Percentiles rank a stretch among this genome's conserved stretches.
Conservation (phyloP, 2,329 filamentous ascomycete genomes). For the Hypoxylon sp. region DNA sequence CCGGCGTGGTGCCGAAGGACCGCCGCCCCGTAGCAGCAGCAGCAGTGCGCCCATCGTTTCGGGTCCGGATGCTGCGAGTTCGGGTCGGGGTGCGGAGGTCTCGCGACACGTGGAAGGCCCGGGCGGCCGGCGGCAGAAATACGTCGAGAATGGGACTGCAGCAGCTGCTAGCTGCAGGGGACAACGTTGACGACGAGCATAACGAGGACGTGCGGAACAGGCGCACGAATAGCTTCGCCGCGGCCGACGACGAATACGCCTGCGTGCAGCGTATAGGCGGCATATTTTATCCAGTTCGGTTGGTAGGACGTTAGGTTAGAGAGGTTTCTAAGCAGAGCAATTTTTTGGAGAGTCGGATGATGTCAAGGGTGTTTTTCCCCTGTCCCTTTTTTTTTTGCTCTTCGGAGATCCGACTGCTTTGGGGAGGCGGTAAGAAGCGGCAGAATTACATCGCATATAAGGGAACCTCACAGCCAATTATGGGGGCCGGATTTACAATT, state of each 20-base stretch:
- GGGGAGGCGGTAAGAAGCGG: slow-evolving; percentile 11
- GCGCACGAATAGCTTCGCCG: slow-evolving; percentile 46
- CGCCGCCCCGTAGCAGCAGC: background rate
- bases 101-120: slow-evolving; percentile 26
- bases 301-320: background rate
- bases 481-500: slow-evolving; percentile 22
- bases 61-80: slow-evolving; percentile 3
- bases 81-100: slow-evolving; percentile 14
- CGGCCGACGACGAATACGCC: slow-evolving; percentile 45
- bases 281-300: slow-evolving; percentile 13
- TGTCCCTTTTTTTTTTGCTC: too few species aligned
- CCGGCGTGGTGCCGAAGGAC: slow-evolving; percentile 50
- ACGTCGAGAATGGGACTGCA: slow-evolving; percentile 48
- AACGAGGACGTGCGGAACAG: slow-evolving; percentile 37
- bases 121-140: slow-evolving; percentile 40
- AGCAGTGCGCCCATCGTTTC: background rate
- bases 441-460: slow-evolving; percentile 22
- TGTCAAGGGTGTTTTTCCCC: slow-evolving; percentile 34
- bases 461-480: slow-evolving; percentile 33
- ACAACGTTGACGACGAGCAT: slow-evolving; percentile 31
- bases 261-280: slow-evolving; percentile 49
- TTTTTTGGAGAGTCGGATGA: slow-evolving; percentile 38
- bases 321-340: slow-evolving; percentile 37
- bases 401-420: background rate
- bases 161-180: slow-evolving; percentile 5